Base-by-base conservation (phyloP, 1,284 basidiomycete species). In the Xerocomus minutiporus region DNA sequence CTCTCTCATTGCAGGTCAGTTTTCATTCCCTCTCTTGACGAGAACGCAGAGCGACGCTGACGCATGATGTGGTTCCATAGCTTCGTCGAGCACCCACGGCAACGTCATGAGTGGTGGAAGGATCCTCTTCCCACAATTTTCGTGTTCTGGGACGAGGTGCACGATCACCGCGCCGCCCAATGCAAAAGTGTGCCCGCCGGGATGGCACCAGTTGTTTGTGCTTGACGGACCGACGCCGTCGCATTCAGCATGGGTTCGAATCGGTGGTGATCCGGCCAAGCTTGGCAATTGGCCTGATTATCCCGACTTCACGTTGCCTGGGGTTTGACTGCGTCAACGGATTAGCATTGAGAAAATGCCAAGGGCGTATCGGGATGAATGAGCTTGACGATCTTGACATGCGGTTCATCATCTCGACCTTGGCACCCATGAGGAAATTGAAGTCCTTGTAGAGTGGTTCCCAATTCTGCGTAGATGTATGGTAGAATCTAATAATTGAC, bases 221-320 rank as follows among this genome's bases (percentile, higher is more conserved):
- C 72, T 89, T 31, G 86, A 88, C 52, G 86, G 86, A 0, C 81
- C 84, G 15, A 89, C 86, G 2, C 86, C 86, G 6, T 88, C 86
- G 17, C 76, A 81, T 59, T 83, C 83, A 12, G 67, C 75, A 12
- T 89, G 84, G 83, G 79, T 89, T 12, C 80, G 86, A n/a, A 86
- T 89, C 54, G 86, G 86, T 25, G 86, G 86, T 1, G 86, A 89
- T 65, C 87, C 86, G 0, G 76, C 73, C 0, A 15, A 72, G 45
- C 66, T 88, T 7, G 86, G 86, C 0, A 80, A 84, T 57, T 88
- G 86, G 87, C 86, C 86, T 0, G 49, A 78, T 48, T 71, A 77
- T 59, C 74, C 81, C 34, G 86, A 82, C 50, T 88, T 88, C 62
- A 80, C 78, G 5, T 64, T 65, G 1, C 86, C 86, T 2, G 86